Conservation (phyloP, 1,284 basidiomycete genomes). For the Porogramme epimiltina region DNA sequence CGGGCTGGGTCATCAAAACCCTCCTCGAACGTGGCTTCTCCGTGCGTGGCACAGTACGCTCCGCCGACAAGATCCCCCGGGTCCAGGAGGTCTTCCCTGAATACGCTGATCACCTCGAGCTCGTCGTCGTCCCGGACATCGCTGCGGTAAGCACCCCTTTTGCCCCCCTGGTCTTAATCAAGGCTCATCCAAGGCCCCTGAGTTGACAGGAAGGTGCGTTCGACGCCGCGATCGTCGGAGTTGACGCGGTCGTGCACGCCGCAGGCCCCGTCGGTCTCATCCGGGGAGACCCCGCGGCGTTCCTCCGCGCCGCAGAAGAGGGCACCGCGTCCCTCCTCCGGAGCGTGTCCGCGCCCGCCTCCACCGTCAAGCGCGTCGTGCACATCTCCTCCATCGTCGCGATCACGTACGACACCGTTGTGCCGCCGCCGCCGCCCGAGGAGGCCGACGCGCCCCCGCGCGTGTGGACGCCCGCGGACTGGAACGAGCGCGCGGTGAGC, state of each 20-base stretch:
- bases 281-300: conserved; percentile 31
- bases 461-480: conserved; percentile 17
- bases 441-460: background rate
- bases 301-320: conserved; percentile 64
- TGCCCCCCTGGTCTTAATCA: background rate
- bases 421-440: too few relatives aligned
- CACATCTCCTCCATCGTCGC: conserved; percentile 16
- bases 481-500: conserved; percentile 21
- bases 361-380: conserved; percentile 17
- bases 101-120: conserved; percentile 46
- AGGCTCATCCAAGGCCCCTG: background rate
- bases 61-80: conserved; percentile 41
- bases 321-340: conserved; percentile 60
- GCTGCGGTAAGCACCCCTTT: conserved; percentile 38
- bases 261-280: conserved; percentile 38
- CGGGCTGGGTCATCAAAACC: conserved; percentile 37
- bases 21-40: conserved; percentile 44
- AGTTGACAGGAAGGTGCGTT: conserved; percentile 36
- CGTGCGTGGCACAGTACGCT: conserved; percentile 57
- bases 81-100: conserved; percentile 38
- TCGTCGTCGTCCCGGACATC: conserved; percentile 57
- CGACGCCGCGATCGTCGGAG: conserved; percentile 41
- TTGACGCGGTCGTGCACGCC: conserved; percentile 45
- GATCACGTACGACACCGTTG: background rate
- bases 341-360: conserved; percentile 7